phyloP scores from a whole-genome alignment of 2,329 filamentous ascomycete genomes.

The Paracamarosporium sp. region DNA sequence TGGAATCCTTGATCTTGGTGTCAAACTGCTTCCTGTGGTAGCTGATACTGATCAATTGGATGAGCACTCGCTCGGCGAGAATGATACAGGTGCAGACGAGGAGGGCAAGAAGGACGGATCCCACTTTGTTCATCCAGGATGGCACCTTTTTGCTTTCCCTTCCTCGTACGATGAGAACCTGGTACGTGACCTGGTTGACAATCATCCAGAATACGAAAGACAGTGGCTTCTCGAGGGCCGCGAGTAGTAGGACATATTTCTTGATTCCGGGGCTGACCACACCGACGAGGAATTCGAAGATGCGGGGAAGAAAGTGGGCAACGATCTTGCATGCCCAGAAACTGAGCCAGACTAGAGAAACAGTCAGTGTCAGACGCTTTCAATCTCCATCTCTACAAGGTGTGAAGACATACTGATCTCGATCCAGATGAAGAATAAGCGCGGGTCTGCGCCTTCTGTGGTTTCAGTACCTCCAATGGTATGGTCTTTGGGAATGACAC shows the following conservation, averaged over 20 bases:
- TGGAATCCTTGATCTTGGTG: conserved; percentile 84
- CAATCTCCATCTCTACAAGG: not conserved
- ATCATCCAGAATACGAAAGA: conserved; percentile 67
- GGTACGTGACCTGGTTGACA: conserved; percentile 65
- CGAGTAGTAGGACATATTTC: conserved; percentile 67
- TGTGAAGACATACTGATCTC: conserved; percentile 58
- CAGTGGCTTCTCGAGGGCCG: conserved; percentile 65
- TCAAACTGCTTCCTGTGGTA: conserved; percentile 87
- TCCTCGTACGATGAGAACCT: conserved; percentile 35
- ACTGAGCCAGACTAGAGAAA: conserved; percentile 61
- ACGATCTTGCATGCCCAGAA: conserved; percentile 69
- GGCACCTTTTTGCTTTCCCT: not conserved
- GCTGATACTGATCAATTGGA: conserved; percentile 83
- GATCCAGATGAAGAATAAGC: conserved; percentile 68
- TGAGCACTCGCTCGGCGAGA: conserved; percentile 77
- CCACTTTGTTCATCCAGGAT: conserved; percentile 63
- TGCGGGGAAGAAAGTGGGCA: conserved; percentile 62
- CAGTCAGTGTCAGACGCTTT: conserved; percentile 9
- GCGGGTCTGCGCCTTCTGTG: conserved; percentile 62
- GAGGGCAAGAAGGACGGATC: conserved; percentile 69
- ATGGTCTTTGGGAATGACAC: conserved; percentile 34
- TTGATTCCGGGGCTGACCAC: conserved; percentile 69
- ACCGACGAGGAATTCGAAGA: conserved; percentile 68
- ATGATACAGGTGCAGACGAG: conserved; percentile 74
- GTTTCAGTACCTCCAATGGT: conserved; percentile 51